A percentile compares a stretch with the other conserved stretches of the same genome.
phyloP scores from a whole-genome alignment of 176 grass and related monocot species.

The Canna indica region DNA sequence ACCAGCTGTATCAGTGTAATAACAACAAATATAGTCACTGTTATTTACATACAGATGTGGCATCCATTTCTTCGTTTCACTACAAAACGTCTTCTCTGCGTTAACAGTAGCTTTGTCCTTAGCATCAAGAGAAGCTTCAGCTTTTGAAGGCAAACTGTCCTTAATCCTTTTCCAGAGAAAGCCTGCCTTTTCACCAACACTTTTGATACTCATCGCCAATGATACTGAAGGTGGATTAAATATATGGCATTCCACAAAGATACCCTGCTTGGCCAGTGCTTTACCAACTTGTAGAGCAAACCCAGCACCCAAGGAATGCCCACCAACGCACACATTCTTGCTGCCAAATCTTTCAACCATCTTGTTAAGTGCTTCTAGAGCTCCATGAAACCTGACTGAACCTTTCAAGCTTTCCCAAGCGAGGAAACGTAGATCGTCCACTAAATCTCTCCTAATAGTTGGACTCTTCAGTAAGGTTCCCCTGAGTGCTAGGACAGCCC shows the following conservation, averaged over 20 bases:
- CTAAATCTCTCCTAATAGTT: conserved; percentile 4
- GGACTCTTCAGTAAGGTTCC: conserved; percentile 4
- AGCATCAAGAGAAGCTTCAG: neutral
- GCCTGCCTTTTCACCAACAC: neutral
- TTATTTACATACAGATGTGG: conserved; percentile 8
- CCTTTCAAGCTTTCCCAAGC: conserved; percentile 11
- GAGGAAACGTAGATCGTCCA: conserved; percentile 4
- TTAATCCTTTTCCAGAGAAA: conserved; percentile 7
- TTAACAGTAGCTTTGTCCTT: neutral
- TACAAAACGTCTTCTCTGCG: neutral
- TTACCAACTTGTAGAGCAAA: conserved; percentile 9
- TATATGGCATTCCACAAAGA: conserved; percentile 3
- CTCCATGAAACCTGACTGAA: conserved; percentile 1
- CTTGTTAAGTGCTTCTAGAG: neutral
- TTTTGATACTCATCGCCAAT: neutral
- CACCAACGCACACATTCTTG: neutral
- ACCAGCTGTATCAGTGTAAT: neutral
- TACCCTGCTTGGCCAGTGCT: conserved; percentile 4
- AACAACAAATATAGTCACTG: conserved; percentile 10
- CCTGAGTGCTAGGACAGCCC: conserved; percentile 5
- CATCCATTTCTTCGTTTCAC: neutral
- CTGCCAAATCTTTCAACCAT: neutral
- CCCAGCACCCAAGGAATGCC: conserved; percentile 7
- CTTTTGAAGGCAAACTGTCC: neutral
- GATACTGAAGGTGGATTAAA: conserved; percentile 10